These are phyloP conservation scores for Arthroderma uncinatum DNA, from an alignment of 2,329 filamentous ascomycete genomes.

Conservation along the genomic window DNA sequence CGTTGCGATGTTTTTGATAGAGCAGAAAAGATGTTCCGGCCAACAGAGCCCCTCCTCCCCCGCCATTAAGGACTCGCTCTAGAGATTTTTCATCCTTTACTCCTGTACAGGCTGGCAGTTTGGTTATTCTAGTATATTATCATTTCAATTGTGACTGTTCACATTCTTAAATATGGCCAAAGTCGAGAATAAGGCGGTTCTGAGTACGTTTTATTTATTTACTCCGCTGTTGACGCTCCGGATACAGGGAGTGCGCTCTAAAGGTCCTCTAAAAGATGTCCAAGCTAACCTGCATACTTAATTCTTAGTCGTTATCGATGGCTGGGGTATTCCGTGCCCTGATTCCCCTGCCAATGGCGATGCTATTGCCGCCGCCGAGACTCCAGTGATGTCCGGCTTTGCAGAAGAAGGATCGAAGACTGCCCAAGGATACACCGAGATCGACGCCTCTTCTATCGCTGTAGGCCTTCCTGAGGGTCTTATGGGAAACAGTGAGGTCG, in stretches of 20 bases:
- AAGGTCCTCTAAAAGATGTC: slow-evolving; percentile 12
- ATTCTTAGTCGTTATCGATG: slow-evolving; percentile 83
- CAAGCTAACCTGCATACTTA: slow-evolving; percentile 15
- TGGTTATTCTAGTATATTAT: not conserved
- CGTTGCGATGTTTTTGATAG: not conserved
- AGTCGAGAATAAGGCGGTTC: slow-evolving; percentile 58
- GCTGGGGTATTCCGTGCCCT: slow-evolving; percentile 81
- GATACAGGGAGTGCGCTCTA: slow-evolving; percentile 13
- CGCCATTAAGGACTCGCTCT: not conserved
- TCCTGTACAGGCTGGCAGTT: not conserved
- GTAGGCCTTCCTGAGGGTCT: slow-evolving; percentile 92
- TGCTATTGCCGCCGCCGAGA: slow-evolving; percentile 86
- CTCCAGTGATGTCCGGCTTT: slow-evolving; percentile 89
- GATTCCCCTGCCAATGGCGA: slow-evolving; percentile 79
- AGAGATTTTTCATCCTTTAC: not conserved
- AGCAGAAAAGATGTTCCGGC: slow-evolving; percentile 3
- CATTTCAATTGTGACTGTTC: not conserved
- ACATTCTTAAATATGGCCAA: slow-evolving; percentile 21
- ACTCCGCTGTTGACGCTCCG: not conserved
- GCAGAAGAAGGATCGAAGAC: slow-evolving; percentile 54
- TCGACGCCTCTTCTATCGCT: slow-evolving; percentile 90
- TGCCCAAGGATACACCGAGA: slow-evolving; percentile 73
- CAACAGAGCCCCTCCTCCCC: not conserved
- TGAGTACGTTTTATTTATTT: slow-evolving; percentile 43
- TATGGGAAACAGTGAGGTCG: slow-evolving; percentile 98